These are phyloP conservation scores for Brassica juncea DNA, from an alignment of 345 rosid species.

Conservation along the genomic window DNA sequence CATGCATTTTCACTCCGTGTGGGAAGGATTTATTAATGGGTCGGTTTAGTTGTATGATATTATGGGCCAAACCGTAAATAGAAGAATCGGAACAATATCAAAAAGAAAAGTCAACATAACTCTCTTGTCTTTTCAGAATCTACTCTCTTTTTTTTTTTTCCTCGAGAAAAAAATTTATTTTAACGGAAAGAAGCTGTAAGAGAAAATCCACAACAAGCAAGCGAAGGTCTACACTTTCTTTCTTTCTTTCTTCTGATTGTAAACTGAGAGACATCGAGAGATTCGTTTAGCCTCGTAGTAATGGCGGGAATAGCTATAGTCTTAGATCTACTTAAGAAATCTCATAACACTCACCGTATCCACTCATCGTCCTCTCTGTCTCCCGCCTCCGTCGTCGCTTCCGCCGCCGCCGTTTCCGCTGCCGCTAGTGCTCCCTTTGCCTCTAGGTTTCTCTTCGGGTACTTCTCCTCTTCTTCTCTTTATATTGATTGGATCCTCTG, in stretches of 20 bases:
- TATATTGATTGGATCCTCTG: background rate
- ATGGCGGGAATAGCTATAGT: constrained; percentile 87
- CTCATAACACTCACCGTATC: constrained; percentile 54
- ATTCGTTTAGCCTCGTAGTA: constrained; percentile 20
- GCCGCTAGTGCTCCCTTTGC: constrained; percentile 81
- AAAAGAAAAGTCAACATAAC: no score
- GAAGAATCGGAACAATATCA: no score
- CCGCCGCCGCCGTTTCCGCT: constrained; percentile 62
- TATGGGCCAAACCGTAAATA: no score
- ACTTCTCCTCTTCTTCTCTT: constrained; percentile 7
- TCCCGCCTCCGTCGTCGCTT: constrained; percentile 57
- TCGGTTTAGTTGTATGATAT: no score
- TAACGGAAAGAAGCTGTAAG: constrained; percentile 5
- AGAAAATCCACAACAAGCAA: constrained; percentile 2
- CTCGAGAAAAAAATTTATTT: constrained; percentile 7
- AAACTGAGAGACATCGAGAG: constrained; percentile 1
- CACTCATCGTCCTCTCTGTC: constrained; percentile 53
- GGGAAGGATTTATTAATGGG: no score
- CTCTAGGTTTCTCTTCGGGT: constrained; percentile 79
- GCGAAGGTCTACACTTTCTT: constrained; percentile 1
- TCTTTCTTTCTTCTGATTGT: background rate
- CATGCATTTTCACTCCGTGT: no score
- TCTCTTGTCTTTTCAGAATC: no score
- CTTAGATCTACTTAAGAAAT: constrained; percentile 75
- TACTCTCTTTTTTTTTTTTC: constrained; percentile 1